Conservation (phyloP, 1,284 basidiomycete species). For the Flammula alnicola region DNA sequence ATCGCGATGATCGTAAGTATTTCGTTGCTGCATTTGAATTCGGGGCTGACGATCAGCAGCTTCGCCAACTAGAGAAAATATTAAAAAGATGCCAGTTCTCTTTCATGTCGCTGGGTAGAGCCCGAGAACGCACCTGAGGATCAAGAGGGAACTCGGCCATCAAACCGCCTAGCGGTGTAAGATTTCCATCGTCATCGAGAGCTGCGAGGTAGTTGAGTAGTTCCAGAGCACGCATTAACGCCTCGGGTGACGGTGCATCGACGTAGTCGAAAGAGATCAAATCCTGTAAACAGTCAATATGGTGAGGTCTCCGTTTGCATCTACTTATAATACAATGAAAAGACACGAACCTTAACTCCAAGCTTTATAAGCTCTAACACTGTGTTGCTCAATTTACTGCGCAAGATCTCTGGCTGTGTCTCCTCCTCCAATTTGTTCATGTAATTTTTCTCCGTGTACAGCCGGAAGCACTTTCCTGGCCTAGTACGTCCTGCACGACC, state of each 20-base stretch:
- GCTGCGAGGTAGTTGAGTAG: conserved; percentile 92
- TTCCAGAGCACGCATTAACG: conserved; percentile 97
- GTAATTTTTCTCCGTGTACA: conserved; percentile 98
- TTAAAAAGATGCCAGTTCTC: neutral
- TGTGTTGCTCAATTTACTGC: conserved; percentile 92
- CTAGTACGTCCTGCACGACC: conserved; percentile 96
- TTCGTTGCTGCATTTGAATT: conserved; percentile 97
- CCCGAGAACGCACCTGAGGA: conserved; percentile 69
- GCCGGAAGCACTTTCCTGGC: conserved; percentile 95
- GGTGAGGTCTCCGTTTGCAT: neutral
- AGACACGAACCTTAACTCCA: conserved; percentile 69
- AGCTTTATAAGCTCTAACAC: conserved; percentile 94
- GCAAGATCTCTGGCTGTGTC: conserved; percentile 94
- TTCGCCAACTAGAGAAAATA: conserved; percentile 72
- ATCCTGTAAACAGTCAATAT: conserved; percentile 53
- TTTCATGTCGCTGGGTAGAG: neutral
- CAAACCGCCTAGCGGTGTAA: conserved; percentile 87
- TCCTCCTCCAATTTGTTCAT: conserved; percentile 95
- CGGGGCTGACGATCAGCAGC: conserved; percentile 92
- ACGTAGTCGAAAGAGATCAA: conserved; percentile 95
- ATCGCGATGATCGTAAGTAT: conserved; percentile 95
- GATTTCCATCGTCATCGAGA: conserved; percentile 92
- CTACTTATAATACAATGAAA: neutral
- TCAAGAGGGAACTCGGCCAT: conserved; percentile 99
- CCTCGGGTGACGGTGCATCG: conserved; percentile 96